A percentile compares a stretch with the other conserved stretches of the same genome.
These are phyloP conservation scores for Aspergillus nanangensis DNA, from an alignment of 495 filamentous ascomycete genomes.

Conservation along the genomic window DNA sequence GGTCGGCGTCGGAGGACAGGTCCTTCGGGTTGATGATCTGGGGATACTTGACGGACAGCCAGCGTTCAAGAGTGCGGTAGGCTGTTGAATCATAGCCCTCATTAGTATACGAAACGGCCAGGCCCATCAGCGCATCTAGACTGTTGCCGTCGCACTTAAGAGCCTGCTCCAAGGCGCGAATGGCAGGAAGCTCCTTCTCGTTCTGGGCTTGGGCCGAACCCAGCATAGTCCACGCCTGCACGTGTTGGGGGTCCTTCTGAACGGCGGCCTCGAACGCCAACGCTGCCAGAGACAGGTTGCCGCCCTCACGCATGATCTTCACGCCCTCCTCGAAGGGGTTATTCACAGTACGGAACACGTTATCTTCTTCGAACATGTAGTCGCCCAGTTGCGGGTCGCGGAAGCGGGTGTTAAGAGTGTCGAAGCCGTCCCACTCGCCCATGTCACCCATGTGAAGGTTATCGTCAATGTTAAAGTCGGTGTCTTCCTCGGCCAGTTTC, in stretches of 20 bases:
- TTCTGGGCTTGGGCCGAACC: conserved; percentile 94
- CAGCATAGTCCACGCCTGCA: conserved; percentile 88
- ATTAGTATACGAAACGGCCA: conserved; percentile 98
- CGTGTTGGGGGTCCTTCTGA: conserved; percentile 79
- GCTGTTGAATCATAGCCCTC: conserved; percentile 96
- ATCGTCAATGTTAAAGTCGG: conserved; percentile 46
- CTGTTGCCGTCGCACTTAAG: conserved; percentile 83
- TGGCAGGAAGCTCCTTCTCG: conserved; percentile 96
- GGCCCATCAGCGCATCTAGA: conserved; percentile 84
- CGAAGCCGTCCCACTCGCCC: conserved; percentile 68
- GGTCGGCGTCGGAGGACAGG: conserved; percentile 64
- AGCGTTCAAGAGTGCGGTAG: conserved; percentile 94
- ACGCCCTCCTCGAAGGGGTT: conserved; percentile 90
- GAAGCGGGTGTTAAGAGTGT: conserved; percentile 54
- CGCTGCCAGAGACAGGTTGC: conserved; percentile 89
- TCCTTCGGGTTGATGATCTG: conserved; percentile 62
- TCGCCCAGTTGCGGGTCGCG: conserved; percentile 74
- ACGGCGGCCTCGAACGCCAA: conserved; percentile 97
- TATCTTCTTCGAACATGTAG: conserved; percentile 93
- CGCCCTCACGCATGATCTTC: conserved; percentile 84
- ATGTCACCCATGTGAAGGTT: conserved; percentile 62
- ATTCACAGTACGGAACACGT: conserved; percentile 68
- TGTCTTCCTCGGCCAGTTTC: conserved; percentile 62
- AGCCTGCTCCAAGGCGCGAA: conserved; percentile 91
- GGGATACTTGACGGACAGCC: conserved; percentile 91